A percentile compares a stretch with the other conserved stretches of the same genome.
These are phyloP conservation scores for Diaporthe sp. DNA, from an alignment of 2,329 filamentous ascomycete genomes.

Conservation along the genomic window DNA sequence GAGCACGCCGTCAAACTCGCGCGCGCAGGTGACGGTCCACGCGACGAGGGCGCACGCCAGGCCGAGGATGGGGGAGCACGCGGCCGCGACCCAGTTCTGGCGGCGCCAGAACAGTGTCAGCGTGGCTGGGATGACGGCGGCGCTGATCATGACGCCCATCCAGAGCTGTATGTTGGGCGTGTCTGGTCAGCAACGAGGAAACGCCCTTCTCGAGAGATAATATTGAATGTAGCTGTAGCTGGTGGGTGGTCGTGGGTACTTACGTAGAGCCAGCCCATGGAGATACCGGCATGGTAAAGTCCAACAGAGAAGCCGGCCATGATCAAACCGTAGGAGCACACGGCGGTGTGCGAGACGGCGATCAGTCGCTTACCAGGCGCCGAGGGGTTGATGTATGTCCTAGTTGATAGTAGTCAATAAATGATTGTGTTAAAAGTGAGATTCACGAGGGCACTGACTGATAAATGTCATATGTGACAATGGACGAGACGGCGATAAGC, in stretches of 20 bases:
- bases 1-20: slow-evolving; percentile 77
- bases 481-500: slow-evolving; percentile 88
- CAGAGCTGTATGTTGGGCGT: slow-evolving; percentile 62
- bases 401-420: neutral
- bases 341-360: slow-evolving; percentile 82
- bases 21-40: slow-evolving; percentile 83
- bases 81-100: slow-evolving; percentile 80
- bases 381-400: slow-evolving; percentile 85
- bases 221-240: neutral
- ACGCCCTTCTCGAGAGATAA: too few species aligned
- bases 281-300: slow-evolving; percentile 80
- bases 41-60: slow-evolving; percentile 78
- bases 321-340: slow-evolving; percentile 78
- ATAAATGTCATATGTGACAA: slow-evolving; percentile 91
- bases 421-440: neutral
- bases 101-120: slow-evolving; percentile 85
- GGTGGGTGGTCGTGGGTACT: neutral
- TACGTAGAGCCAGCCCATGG: slow-evolving; percentile 86
- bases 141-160: slow-evolving; percentile 92
- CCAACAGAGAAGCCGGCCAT: slow-evolving; percentile 86
- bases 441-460: slow-evolving; percentile 46
- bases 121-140: slow-evolving; percentile 86
- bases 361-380: slow-evolving; percentile 84
- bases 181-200: neutral
- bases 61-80: slow-evolving; percentile 76